Evolutionary conservation across 805 yeast species (phyloP).

Genomic region (Danielozyma ontarioensis): DNA sequence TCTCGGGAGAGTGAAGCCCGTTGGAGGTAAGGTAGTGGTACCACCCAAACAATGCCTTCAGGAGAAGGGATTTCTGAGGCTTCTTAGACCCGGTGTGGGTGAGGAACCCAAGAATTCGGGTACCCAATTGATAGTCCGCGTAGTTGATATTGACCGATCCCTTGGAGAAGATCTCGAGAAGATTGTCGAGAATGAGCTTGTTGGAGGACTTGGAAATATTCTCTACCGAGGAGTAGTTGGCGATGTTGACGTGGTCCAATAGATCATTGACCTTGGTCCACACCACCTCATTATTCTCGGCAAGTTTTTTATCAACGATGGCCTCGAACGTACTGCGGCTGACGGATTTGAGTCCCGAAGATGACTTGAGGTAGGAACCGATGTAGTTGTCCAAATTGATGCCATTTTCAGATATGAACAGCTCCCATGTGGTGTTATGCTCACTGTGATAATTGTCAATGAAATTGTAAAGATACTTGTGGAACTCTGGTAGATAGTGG

Average conservation of each 20-base stretch:
- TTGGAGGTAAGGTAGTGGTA: conserved; percentile 24
- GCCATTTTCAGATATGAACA: conserved; percentile 17
- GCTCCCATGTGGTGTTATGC: conserved; percentile 16
- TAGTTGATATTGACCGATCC: conserved; percentile 34
- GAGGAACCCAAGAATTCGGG: conserved; percentile 36
- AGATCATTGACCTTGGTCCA: conserved; percentile 18
- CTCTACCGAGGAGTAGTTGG: conserved; percentile 4
- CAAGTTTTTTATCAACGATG: conserved; percentile 14
- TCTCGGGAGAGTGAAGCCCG: conserved; percentile 15
- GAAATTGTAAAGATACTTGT: conserved; percentile 26
- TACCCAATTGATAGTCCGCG: conserved; percentile 34
- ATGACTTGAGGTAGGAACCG: conserved; percentile 1
- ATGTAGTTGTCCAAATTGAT: conserved; percentile 14
- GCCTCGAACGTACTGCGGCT: conserved; percentile 18
- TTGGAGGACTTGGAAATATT: conserved; percentile 10
- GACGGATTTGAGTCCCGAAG: conserved; percentile 9
- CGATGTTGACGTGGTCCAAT: conserved; percentile 19
- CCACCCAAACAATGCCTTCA: conserved; percentile 36
- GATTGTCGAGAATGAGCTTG: conserved; percentile 20
- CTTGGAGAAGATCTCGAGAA: conserved; percentile 26
- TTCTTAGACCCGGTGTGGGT: conserved; percentile 16
- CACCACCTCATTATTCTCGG: conserved; percentile 18
- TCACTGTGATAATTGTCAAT: conserved; percentile 18
- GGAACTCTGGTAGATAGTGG: conserved; percentile 37
- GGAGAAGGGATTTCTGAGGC: conserved; percentile 11